A percentile compares a stretch with the other conserved stretches of the same genome.
Evolutionary conservation across 2,329 filamentous ascomycete species (phyloP).

Genomic region (Alternaria sp.): DNA sequence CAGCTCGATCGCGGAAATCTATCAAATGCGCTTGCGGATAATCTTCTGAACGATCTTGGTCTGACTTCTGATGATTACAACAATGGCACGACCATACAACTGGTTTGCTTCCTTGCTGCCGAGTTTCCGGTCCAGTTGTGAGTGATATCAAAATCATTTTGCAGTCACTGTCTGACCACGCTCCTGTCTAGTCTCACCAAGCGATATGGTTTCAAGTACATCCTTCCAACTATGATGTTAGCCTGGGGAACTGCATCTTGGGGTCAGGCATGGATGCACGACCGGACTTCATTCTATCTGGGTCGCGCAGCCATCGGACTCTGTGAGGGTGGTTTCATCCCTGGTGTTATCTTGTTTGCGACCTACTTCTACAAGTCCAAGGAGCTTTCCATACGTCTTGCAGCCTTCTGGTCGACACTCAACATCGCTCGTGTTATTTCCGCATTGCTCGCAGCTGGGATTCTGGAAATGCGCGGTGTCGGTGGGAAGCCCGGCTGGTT

Average conservation of each 20-base stretch:
- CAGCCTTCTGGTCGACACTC: constrained; percentile 75
- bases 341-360: constrained; percentile 71
- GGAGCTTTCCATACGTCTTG: constrained; percentile 73
- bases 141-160: neutral
- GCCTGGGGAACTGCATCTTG: constrained; percentile 60
- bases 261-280: constrained; percentile 72
- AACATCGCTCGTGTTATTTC: constrained; percentile 63
- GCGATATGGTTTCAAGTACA: constrained; percentile 53
- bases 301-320: constrained; percentile 54
- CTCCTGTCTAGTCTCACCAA: constrained; percentile 48
- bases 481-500: constrained; percentile 63
- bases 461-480: constrained; percentile 61
- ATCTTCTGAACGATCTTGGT: constrained; percentile 40
- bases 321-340: constrained; percentile 64
- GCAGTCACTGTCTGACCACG: neutral
- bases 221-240: constrained; percentile 56
- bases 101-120: constrained; percentile 77
- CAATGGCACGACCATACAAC: constrained; percentile 66
- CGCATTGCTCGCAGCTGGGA: constrained; percentile 64
- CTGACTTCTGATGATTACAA: constrained; percentile 48
- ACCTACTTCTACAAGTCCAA: constrained; percentile 78
- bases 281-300: constrained; percentile 54
- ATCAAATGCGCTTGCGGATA: constrained; percentile 44
- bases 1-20: constrained; percentile 60
- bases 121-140: constrained; percentile 55